These are phyloP conservation scores for Phyllosticta paracitricarpa DNA, from an alignment of 2,329 filamentous ascomycete genomes.

Conservation along the genomic window DNA sequence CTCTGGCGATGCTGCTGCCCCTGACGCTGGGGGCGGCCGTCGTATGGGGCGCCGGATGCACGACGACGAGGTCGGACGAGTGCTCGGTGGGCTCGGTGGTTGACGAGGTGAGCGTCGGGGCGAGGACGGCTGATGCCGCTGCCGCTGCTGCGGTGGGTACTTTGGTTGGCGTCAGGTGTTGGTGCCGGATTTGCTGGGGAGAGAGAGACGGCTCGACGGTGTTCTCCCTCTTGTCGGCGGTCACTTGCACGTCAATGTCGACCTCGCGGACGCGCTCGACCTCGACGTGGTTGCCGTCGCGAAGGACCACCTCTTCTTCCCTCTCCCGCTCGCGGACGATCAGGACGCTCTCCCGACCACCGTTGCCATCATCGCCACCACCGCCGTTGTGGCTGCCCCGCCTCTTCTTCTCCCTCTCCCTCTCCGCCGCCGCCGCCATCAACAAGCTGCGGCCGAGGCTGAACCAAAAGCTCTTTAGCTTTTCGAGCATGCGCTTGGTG, in stretches of 20 bases:
- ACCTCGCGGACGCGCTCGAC: neutral
- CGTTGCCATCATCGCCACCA: too few species aligned
- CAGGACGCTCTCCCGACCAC: neutral
- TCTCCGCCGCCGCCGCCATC: neutral
- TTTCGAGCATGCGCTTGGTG: constrained; percentile 30
- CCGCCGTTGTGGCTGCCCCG: neutral
- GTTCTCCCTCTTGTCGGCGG: neutral
- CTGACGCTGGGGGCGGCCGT: neutral
- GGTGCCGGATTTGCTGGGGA: neutral
- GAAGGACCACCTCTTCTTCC: neutral
- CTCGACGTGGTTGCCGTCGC: neutral
- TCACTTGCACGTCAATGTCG: neutral
- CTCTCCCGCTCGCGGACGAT: neutral
- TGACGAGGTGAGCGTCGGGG: neutral
- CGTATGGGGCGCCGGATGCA: neutral
- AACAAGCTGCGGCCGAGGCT: constrained; percentile 6
- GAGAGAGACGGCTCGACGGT: neutral
- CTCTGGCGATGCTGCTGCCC: neutral
- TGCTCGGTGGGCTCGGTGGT: neutral
- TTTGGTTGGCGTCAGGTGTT: neutral
- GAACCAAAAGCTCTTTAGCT: constrained; percentile 25
- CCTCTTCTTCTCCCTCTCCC: neutral
- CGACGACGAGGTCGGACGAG: neutral
- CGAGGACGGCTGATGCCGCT: neutral
- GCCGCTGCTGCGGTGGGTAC: neutral